Evolutionary conservation across 257 asterid species (phyloP).

Genomic region (Petunia secreta): DNA sequence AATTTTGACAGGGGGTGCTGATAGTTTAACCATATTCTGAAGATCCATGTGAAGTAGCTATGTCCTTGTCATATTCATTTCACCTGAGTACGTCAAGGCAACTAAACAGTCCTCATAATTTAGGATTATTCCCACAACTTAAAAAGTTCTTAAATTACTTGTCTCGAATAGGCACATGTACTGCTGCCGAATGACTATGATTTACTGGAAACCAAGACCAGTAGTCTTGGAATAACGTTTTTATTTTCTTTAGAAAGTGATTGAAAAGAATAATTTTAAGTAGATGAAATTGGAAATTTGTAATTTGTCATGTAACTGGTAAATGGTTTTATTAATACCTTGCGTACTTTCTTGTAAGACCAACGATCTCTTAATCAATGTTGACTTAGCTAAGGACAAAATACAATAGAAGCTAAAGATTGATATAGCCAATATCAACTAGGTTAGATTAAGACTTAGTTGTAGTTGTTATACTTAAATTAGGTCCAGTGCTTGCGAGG

Average conservation of each 20-base stretch:
- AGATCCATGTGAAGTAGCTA: neutral
- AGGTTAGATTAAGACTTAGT: neutral
- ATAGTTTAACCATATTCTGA: neutral
- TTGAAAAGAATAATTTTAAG: neutral
- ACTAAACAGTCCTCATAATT: neutral
- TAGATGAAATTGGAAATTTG: neutral
- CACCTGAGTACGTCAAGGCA: neutral
- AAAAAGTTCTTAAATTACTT: neutral
- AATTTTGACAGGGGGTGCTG: slow-evolving; percentile 6
- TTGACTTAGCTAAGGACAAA: neutral
- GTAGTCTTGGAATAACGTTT: neutral
- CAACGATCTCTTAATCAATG: neutral
- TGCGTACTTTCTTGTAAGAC: neutral
- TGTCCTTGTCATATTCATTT: slow-evolving; percentile 3
- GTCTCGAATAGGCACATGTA: neutral
- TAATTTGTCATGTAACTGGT: neutral
- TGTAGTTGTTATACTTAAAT: neutral
- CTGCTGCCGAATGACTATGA: neutral
- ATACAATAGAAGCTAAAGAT: neutral
- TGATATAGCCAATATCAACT: neutral
- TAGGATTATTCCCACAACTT: neutral
- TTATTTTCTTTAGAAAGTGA: neutral
- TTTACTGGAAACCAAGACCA: neutral
- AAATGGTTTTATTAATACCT: neutral
- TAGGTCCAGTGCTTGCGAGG: neutral